Percentiles rank a stretch among this genome's conserved stretches.
Evolutionary conservation across 345 rosid species (phyloP).

Genomic region (Mangifera indica): DNA sequence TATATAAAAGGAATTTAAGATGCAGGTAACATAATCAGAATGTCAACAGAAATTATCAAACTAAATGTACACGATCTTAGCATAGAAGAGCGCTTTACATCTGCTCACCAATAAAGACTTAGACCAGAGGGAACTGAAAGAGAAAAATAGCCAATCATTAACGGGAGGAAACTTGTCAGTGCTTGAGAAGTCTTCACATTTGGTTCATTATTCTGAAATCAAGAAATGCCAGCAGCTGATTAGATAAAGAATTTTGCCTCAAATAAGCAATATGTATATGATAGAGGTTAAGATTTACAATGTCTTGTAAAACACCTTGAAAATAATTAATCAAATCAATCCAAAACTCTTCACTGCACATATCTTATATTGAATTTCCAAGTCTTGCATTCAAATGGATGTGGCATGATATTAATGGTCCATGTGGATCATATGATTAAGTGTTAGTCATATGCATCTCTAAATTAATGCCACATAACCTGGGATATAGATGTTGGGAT

Average conservation of each 20-base stretch:
- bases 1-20: slow-evolving; percentile 29
- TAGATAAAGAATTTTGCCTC: too few relatives aligned
- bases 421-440: too few relatives aligned
- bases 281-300: neutral
- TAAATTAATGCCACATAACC: too few relatives aligned
- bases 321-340: slow-evolving; percentile 1
- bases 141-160: slow-evolving; percentile 91
- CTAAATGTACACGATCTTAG: neutral
- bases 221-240: neutral
- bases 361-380: too few relatives aligned
- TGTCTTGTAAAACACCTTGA: neutral
- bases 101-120: slow-evolving; percentile 90
- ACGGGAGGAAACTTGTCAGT: slow-evolving; percentile 72
- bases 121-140: slow-evolving; percentile 98
- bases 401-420: too few relatives aligned
- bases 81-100: slow-evolving; percentile 9
- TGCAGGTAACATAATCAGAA: slow-evolving; percentile 7
- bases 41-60: neutral
- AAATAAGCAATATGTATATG: neutral
- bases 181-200: slow-evolving; percentile 87
- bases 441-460: too few relatives aligned
- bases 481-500: too few relatives aligned
- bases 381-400: too few relatives aligned
- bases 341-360: neutral
- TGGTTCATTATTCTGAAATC: slow-evolving; percentile 72